phyloP scores from a whole-genome alignment of 2,329 filamentous ascomycete genomes.

The Cytospora mali region DNA sequence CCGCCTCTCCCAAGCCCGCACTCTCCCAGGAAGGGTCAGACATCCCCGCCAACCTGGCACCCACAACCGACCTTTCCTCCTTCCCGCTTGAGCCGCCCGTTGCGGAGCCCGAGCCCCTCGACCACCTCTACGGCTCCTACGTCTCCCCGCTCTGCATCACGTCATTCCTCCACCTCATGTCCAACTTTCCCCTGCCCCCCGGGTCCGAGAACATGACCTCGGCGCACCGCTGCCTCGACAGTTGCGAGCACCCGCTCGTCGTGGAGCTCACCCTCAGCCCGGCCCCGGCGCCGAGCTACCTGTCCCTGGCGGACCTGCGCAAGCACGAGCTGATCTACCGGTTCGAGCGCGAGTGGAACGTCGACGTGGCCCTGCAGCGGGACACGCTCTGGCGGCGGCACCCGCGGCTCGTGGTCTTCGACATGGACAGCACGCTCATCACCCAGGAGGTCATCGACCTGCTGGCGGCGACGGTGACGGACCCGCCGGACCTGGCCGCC shows the following conservation, averaged over 20 bases:
- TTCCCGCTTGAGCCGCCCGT: slow-evolving; percentile 63
- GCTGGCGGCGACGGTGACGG: slow-evolving; percentile 75
- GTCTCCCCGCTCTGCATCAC: slow-evolving; percentile 67
- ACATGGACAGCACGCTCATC: slow-evolving; percentile 98
- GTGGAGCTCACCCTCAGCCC: slow-evolving; percentile 68
- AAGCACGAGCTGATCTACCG: slow-evolving; percentile 81
- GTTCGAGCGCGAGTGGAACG: slow-evolving; percentile 87
- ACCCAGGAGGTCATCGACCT: slow-evolving; percentile 98
- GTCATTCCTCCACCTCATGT: slow-evolving; percentile 68
- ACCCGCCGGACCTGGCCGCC: slow-evolving; percentile 72
- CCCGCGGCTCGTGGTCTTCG: slow-evolving; percentile 89
- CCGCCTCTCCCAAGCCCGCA: slow-evolving; percentile 37
- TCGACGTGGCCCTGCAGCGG: slow-evolving; percentile 77
- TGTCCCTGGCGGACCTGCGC: slow-evolving; percentile 69
- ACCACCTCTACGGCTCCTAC: slow-evolving; percentile 67
- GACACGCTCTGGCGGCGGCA: slow-evolving; percentile 76
- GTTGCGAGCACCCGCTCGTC: slow-evolving; percentile 59
- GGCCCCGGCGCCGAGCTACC: slow-evolving; percentile 62
- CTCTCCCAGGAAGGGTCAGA: slow-evolving; percentile 38
- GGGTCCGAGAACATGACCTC: slow-evolving; percentile 58
- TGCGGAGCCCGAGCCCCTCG: slow-evolving; percentile 59
- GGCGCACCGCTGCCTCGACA: slow-evolving; percentile 67
- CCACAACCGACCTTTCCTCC: slow-evolving; percentile 58
- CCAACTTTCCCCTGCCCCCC: slow-evolving; percentile 58
- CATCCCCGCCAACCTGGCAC: slow-evolving; percentile 59